phyloP scores from a whole-genome alignment of 2,329 filamentous ascomycete species.

The Cercospora sp. region DNA sequence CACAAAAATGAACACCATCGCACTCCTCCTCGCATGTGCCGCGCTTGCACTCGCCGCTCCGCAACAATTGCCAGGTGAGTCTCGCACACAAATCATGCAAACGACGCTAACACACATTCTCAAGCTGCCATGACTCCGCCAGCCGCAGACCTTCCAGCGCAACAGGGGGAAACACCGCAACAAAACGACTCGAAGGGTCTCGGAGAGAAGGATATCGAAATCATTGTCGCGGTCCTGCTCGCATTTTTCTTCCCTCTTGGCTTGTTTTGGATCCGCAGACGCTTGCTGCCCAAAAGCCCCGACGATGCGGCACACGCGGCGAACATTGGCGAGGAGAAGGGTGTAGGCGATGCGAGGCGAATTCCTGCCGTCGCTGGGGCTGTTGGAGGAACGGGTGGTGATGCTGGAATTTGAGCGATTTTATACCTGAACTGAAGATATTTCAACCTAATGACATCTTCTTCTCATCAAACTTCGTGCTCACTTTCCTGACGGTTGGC shows the following conservation, averaged over 20 bases:
- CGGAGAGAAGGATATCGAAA: background rate
- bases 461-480: background rate
- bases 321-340: background rate
- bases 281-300: background rate
- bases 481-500: background rate
- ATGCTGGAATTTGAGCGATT: background rate
- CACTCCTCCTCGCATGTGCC: background rate
- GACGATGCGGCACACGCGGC: conserved; percentile 2
- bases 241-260: background rate
- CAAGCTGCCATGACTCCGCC: too few relatives aligned
- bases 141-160: too few relatives aligned
- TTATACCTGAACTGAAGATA: background rate
- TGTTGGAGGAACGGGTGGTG: background rate
- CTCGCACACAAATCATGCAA: background rate
- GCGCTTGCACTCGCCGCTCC: conserved; percentile 3
- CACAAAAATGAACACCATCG: background rate
- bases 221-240: background rate
- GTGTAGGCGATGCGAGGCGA: background rate
- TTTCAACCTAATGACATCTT: background rate
- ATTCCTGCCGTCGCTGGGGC: background rate
- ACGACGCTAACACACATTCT: background rate
- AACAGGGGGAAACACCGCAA: too few relatives aligned
- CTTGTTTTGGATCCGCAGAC: background rate
- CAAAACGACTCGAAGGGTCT: background rate
- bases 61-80: conserved; percentile 13